These are phyloP conservation scores for Biscogniauxia sp. DNA, from an alignment of 2,329 filamentous ascomycete species.

Conservation along the genomic window DNA sequence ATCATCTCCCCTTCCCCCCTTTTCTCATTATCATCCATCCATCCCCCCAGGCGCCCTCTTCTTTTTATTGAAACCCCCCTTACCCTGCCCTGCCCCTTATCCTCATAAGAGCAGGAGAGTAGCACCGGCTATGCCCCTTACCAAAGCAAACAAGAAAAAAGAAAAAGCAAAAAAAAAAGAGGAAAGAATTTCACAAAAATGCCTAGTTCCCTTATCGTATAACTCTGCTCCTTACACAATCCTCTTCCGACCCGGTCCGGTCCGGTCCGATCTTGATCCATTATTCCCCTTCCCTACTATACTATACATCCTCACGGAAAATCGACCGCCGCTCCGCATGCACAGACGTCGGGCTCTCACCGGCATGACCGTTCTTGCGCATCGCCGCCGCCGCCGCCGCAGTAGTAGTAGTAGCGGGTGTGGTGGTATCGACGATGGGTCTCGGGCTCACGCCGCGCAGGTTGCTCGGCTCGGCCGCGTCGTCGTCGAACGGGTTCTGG, in stretches of 20 bases:
- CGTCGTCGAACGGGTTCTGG: conserved; percentile 69
- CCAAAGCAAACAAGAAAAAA: too few species aligned
- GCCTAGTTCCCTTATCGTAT: not conserved
- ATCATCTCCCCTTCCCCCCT: not conserved
- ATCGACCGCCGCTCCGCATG: conserved; percentile 27
- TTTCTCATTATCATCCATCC: too few species aligned
- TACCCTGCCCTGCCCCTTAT: too few species aligned
- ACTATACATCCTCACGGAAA: conserved; percentile 29
- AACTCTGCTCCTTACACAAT: not conserved
- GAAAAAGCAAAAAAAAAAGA: too few species aligned
- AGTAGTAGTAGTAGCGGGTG: not conserved
- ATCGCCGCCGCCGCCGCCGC: conserved; percentile 3
- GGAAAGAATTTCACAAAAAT: too few species aligned
- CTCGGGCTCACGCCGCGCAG: conserved; percentile 73
- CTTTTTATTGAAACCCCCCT: too few species aligned
- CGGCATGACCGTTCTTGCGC: conserved; percentile 8
- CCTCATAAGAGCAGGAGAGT: too few species aligned
- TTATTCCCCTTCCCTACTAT: conserved; percentile 5
- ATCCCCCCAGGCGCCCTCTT: too few species aligned
- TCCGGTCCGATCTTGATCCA: too few species aligned
- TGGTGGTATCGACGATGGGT: conserved; percentile 55
- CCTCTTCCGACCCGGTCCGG: not conserved
- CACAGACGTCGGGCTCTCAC: conserved; percentile 28
- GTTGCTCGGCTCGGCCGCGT: conserved; percentile 59
- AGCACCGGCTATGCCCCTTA: too few species aligned